A percentile compares a stretch with the other conserved stretches of the same genome.
These are phyloP conservation scores for Saccharomycopsis schoenii DNA, from an alignment of 805 yeast genomes.

Conservation along the genomic window DNA sequence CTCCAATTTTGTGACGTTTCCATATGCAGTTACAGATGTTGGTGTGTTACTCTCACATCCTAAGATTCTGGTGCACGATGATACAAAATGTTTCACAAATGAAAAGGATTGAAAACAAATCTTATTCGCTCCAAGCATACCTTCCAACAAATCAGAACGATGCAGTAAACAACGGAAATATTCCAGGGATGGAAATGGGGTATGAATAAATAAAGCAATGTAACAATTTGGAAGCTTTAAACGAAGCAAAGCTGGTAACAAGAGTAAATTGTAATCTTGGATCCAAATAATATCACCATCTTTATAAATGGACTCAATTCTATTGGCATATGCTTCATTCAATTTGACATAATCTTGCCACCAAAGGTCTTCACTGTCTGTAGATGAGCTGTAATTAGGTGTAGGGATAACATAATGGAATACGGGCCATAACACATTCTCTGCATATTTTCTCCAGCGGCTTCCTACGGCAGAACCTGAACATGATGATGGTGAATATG, in stretches of 20 bases:
- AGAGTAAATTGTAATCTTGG: constrained; percentile 78
- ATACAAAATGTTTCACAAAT: constrained; percentile 83
- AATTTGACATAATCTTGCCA: constrained; percentile 81
- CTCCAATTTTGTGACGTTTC: constrained; percentile 62
- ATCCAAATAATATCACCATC: constrained; percentile 92
- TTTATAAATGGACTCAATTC: constrained; percentile 57
- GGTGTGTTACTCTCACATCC: constrained; percentile 48
- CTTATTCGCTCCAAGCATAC: constrained; percentile 82
- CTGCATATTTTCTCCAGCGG: constrained; percentile 89
- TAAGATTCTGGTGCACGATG: constrained; percentile 78
- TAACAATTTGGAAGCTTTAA: constrained; percentile 64
- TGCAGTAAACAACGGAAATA: constrained; percentile 84
- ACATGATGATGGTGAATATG: neutral
- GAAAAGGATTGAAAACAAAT: constrained; percentile 80
- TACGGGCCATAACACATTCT: constrained; percentile 85
- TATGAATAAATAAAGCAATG: constrained; percentile 73
- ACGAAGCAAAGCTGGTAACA: constrained; percentile 75
- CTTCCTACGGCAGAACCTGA: neutral
- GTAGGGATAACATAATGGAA: constrained; percentile 86
- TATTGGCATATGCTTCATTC: constrained; percentile 83
- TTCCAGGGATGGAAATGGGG: constrained; percentile 94
- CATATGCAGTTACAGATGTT: constrained; percentile 54
- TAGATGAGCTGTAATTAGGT: constrained; percentile 22
- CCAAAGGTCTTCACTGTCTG: constrained; percentile 55
- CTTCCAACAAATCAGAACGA: constrained; percentile 74